Evolutionary conservation across 2,329 filamentous ascomycete genomes (phyloP).

Genomic region (Pseudopyricularia javanii): DNA sequence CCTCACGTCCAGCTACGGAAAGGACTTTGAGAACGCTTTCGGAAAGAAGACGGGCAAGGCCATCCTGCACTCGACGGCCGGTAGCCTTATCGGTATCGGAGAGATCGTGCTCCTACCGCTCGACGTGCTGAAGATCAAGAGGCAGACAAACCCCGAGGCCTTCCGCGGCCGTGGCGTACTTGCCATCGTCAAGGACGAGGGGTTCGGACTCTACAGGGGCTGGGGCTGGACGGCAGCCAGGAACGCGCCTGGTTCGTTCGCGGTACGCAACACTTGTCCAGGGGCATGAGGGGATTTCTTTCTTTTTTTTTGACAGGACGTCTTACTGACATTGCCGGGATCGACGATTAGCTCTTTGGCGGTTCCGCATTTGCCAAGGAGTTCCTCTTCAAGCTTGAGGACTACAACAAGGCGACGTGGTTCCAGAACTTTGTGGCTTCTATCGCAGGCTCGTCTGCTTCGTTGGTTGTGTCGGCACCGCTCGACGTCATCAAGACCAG

Average conservation of each 20-base stretch:
- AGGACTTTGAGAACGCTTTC: constrained; percentile 77
- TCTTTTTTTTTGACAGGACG: background rate
- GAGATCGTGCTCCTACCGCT: constrained; percentile 92
- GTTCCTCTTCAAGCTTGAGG: constrained; percentile 76
- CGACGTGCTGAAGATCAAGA: constrained; percentile 98
- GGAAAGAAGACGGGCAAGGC: constrained; percentile 97
- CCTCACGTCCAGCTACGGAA: constrained; percentile 66
- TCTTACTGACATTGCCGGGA: background rate
- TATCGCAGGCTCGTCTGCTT: constrained; percentile 86
- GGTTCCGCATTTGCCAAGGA: constrained; percentile 96
- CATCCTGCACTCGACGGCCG: constrained; percentile 92
- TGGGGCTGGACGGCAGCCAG: constrained; percentile 96
- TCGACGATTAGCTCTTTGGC: constrained; percentile 63
- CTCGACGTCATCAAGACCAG: constrained; percentile 97
- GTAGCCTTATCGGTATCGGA: constrained; percentile 91
- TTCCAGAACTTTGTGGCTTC: constrained; percentile 95
- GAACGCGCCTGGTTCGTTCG: constrained; percentile 94
- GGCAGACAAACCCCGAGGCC: constrained; percentile 96
- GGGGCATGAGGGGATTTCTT: too few species aligned
- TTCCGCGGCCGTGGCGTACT: constrained; percentile 89
- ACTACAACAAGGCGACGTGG: constrained; percentile 95
- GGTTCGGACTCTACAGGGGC: constrained; percentile 88
- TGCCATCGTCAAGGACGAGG: constrained; percentile 84
- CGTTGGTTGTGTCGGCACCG: constrained; percentile 90
- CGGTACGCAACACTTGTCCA: constrained; percentile 41